phyloP scores from a whole-genome alignment of 179 eudicot species.

The Sideroxylon spinosum region DNA sequence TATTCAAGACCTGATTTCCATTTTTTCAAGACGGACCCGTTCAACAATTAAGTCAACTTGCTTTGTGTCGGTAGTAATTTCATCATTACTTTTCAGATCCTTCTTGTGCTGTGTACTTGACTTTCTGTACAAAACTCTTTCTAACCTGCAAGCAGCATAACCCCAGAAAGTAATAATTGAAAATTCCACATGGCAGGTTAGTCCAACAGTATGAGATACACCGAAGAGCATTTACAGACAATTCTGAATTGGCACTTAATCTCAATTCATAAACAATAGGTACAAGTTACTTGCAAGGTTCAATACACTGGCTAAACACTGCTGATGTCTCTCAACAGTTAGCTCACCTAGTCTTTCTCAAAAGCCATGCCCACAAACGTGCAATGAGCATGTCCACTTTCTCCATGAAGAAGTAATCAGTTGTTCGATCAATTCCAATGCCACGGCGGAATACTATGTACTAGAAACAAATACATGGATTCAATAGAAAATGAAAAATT shows the following conservation, averaged over 20 bases:
- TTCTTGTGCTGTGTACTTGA: slow-evolving; percentile 30
- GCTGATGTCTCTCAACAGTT: not conserved
- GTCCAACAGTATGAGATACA: not conserved
- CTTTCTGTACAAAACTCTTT: slow-evolving; percentile 42
- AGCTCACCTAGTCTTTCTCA: slow-evolving; percentile 44
- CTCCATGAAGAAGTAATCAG: slow-evolving; percentile 83
- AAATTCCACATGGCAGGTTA: not conserved
- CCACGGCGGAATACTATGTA: slow-evolving; percentile 93
- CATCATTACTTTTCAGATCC: slow-evolving; percentile 64
- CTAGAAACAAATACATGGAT: slow-evolving; percentile 32
- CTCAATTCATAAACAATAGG: not conserved
- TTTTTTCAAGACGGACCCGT: slow-evolving; percentile 75
- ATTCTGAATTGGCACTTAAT: not conserved
- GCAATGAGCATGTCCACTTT: slow-evolving; percentile 84
- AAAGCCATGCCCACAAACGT: slow-evolving; percentile 69
- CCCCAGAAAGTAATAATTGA: not conserved
- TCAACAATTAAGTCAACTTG: slow-evolving; percentile 59
- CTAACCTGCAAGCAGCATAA: slow-evolving; percentile 41
- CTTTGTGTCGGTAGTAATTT: slow-evolving; percentile 34
- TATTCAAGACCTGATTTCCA: slow-evolving; percentile 68
- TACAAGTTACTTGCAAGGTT: not conserved
- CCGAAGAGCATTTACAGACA: not conserved
- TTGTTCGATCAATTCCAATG: slow-evolving; percentile 86
- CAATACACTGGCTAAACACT: not conserved
- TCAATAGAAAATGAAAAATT: not conserved